These are phyloP conservation scores for Filosporella fistucella DNA, from an alignment of 495 filamentous ascomycete genomes.

Conservation along the genomic window DNA sequence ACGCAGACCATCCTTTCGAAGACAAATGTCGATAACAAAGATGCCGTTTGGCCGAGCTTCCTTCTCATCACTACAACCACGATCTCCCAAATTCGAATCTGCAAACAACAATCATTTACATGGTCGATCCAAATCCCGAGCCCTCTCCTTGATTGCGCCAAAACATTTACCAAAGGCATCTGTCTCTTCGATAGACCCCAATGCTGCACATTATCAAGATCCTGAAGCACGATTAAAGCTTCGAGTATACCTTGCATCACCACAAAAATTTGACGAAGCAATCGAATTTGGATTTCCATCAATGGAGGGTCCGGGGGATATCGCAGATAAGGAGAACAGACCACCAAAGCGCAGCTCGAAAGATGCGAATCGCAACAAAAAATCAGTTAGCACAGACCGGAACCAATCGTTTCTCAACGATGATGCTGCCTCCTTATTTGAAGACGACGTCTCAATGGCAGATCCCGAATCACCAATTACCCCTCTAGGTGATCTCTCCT, in stretches of 20 bases:
- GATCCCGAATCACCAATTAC: conserved; percentile 53
- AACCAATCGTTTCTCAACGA: conserved; percentile 41
- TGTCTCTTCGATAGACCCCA: conserved; percentile 60
- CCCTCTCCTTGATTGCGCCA: conserved; percentile 42
- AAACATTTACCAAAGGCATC: conserved; percentile 31
- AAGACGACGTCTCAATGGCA: conserved; percentile 44
- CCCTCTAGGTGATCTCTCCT: conserved; percentile 26
- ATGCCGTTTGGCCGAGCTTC: conserved; percentile 44
- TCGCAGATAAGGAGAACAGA: conserved; percentile 27
- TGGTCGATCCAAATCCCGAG: conserved; percentile 43
- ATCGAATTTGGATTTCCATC: conserved; percentile 91
- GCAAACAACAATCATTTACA: conserved; percentile 18
- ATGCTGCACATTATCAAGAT: conserved; percentile 82
- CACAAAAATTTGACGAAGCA: conserved; percentile 93
- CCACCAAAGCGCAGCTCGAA: conserved; percentile 17
- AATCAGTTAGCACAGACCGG: conserved; percentile 27
- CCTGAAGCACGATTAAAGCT: conserved; percentile 85
- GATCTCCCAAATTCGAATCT: conserved; percentile 15
- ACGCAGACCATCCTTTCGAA: conserved; percentile 43
- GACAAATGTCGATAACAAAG: conserved; percentile 48
- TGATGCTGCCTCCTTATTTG: conserved; percentile 37
- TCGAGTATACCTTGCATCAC: conserved; percentile 82
- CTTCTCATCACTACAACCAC: conserved; percentile 15
- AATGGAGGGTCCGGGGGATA: conserved; percentile 32
- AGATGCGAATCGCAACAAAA: conserved; percentile 16